Evolutionary conservation across 2,329 filamentous ascomycete species (phyloP).

Genomic region (Periconia sp.): DNA sequence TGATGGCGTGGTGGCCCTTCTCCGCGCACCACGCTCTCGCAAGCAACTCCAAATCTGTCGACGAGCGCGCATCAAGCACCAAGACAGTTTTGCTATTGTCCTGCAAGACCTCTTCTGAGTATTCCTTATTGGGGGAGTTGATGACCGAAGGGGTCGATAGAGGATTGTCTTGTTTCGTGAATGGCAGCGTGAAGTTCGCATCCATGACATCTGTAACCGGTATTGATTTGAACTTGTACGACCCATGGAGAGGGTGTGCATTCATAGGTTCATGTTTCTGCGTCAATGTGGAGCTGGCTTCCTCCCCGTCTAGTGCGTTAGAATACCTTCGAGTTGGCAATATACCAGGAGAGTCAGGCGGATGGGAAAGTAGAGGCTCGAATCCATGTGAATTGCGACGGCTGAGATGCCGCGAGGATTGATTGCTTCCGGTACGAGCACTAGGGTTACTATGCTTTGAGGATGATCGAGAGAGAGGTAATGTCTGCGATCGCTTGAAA

Average conservation of each 20-base stretch:
- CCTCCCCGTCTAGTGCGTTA: conserved; percentile 13
- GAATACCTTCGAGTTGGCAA: conserved; percentile 29
- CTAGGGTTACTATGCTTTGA: conserved; percentile 34
- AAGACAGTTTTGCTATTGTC: conserved; percentile 35
- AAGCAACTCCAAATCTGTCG: conserved; percentile 68
- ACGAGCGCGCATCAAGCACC: conserved; percentile 56
- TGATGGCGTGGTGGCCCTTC: conserved; percentile 71
- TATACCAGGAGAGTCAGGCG: conserved; percentile 29
- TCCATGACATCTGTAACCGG: conserved; percentile 35
- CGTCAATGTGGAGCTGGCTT: conserved; percentile 7
- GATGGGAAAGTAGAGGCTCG: conserved; percentile 38
- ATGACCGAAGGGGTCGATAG: conserved; percentile 18
- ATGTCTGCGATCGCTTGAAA: conserved; percentile 24
- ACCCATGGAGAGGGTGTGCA: conserved; percentile 45
- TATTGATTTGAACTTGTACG: conserved; percentile 41
- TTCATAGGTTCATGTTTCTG: conserved; percentile 26
- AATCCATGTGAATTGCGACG: conserved; percentile 38
- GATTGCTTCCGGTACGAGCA: conserved; percentile 10
- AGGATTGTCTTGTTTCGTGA: conserved; percentile 20
- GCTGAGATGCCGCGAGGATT: conserved; percentile 14
- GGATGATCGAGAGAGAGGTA: conserved; percentile 30
- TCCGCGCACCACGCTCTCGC: conserved; percentile 73
- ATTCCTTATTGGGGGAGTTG: conserved; percentile 9
- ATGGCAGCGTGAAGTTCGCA: conserved; percentile 27
- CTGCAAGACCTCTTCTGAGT: conserved; percentile 11